Conservation (phyloP, 1,284 basidiomycete genomes). For the Microbotryum intermedium region DNA sequence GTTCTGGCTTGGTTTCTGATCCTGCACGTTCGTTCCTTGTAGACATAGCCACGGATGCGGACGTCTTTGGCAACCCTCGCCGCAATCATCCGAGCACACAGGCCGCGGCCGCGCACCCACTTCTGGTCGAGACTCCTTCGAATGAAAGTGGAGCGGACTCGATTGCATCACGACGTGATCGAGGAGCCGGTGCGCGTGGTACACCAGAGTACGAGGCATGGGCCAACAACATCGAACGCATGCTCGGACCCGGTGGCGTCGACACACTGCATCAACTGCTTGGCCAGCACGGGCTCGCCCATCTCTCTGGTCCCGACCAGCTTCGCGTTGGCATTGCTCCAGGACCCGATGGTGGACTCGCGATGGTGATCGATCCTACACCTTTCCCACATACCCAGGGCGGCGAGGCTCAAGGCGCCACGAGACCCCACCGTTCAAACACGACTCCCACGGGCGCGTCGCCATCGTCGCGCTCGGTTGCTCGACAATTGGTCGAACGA, state of each 20-base stretch:
- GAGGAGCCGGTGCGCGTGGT: conserved; percentile 30
- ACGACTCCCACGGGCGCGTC: not conserved
- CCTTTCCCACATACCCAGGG: not conserved
- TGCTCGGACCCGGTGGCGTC: conserved; percentile 29
- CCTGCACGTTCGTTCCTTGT: not conserved
- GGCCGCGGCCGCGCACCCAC: conserved; percentile 53
- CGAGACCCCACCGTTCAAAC: not conserved
- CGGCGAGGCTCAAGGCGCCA: conserved; percentile 4
- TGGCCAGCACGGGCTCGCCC: conserved; percentile 24
- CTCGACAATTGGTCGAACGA: conserved; percentile 27
- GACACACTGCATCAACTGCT: conserved; percentile 28
- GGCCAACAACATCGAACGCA: conserved; percentile 27
- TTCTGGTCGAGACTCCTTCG: conserved; percentile 54
- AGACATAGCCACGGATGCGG: conserved; percentile 14
- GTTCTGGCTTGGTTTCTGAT: not conserved
- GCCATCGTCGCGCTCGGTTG: conserved; percentile 7
- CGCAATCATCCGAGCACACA: conserved; percentile 5
- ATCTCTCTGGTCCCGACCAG: conserved; percentile 28
- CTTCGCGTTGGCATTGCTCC: conserved; percentile 24
- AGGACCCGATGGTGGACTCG: conserved; percentile 26
- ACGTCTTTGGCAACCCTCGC: conserved; percentile 20
- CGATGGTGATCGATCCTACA: conserved; percentile 27
- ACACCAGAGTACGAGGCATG: conserved; percentile 29
- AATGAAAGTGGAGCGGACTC: conserved; percentile 12
- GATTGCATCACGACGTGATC: conserved; percentile 15